Evolutionary conservation across 306 rosid genomes (phyloP).

Genomic region (Lathyrus oleraceus): DNA sequence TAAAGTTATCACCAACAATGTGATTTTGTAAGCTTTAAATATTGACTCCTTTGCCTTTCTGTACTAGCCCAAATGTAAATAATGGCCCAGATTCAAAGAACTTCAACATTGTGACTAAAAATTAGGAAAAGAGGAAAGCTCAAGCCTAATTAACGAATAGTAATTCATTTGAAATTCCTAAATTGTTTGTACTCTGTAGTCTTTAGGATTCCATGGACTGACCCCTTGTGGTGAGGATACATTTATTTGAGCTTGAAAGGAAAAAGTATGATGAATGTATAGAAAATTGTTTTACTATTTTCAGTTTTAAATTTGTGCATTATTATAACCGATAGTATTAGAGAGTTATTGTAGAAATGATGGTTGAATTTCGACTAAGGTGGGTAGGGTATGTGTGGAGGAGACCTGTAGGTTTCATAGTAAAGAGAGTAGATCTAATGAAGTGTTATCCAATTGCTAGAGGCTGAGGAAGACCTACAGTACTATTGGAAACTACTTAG

Average conservation of each 20-base stretch:
- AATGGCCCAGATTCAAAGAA: background rate
- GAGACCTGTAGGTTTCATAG: background rate
- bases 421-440: background rate
- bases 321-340: background rate
- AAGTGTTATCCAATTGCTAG: background rate
- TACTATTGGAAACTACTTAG: background rate
- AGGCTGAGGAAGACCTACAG: background rate
- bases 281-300: background rate
- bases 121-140: background rate
- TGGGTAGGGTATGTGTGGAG: background rate
- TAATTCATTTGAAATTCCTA: constrained; percentile 15
- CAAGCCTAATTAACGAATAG: background rate
- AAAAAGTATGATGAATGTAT: too few species aligned
- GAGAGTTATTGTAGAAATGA: background rate
- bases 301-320: background rate
- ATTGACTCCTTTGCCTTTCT: background rate
- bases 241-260: too few species aligned
- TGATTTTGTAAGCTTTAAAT: too few species aligned
- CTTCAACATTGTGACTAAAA: background rate
- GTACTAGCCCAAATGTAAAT: constrained; percentile 2
- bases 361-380: background rate
- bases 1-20: background rate
- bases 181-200: background rate
- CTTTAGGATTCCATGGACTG: background rate
- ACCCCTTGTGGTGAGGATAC: background rate